Evolutionary conservation across 306 rosid genomes (phyloP).

Genomic region (Styphnolobium japonicum): DNA sequence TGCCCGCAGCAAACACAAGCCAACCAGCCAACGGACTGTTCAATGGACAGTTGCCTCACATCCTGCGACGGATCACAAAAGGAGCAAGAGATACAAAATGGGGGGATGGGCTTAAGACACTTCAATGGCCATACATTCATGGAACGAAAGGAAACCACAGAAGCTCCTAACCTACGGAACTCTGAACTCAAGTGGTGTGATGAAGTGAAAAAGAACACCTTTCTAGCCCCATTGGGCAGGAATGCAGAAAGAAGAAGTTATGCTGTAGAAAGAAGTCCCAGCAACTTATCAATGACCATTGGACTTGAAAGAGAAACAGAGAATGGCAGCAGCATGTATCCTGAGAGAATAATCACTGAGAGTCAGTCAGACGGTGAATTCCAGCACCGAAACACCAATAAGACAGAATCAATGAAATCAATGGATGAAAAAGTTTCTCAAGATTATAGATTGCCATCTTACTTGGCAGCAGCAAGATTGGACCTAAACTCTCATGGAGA

Average conservation of each 20-base stretch:
- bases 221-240: slow-evolving; percentile 36
- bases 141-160: slow-evolving; percentile 45
- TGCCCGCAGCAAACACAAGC: slow-evolving; percentile 42
- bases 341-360: slow-evolving; percentile 32
- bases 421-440: slow-evolving; percentile 33
- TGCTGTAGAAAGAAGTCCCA: slow-evolving; percentile 35
- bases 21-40: slow-evolving; percentile 60
- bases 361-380: slow-evolving; percentile 32
- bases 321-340: slow-evolving; percentile 28
- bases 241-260: slow-evolving; percentile 40
- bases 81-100: slow-evolving; percentile 60
- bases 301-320: slow-evolving; percentile 49
- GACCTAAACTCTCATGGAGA: slow-evolving; percentile 72
- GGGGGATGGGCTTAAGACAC: slow-evolving; percentile 41
- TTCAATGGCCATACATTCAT: slow-evolving; percentile 34
- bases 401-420: slow-evolving; percentile 33
- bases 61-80: slow-evolving; percentile 70
- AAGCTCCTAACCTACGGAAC: slow-evolving; percentile 23
- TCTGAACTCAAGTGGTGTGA: slow-evolving; percentile 37
- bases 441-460: slow-evolving; percentile 42
- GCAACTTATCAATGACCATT: slow-evolving; percentile 60
- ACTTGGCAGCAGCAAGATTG: slow-evolving; percentile 56
- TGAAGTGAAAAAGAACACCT: slow-evolving; percentile 39
- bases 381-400: slow-evolving; percentile 21
- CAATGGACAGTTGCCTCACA: slow-evolving; percentile 82